Conservation (phyloP, 345 rosid species). For the Heritiera fomes region DNA sequence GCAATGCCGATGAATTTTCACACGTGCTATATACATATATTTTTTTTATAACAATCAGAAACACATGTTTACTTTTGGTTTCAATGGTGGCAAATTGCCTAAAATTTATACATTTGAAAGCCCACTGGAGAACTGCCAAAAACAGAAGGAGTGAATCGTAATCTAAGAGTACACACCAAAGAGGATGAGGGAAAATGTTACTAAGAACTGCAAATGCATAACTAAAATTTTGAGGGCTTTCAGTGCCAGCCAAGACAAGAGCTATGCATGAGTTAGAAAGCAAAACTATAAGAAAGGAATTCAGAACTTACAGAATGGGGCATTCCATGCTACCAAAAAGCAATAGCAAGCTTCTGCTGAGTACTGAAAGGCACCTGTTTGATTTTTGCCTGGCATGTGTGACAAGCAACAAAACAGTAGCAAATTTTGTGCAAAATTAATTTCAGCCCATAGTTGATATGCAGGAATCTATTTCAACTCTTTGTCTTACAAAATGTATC, state of each 20-base stretch:
- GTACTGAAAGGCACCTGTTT: not conserved
- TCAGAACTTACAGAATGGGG: not conserved
- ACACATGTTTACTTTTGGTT: not conserved
- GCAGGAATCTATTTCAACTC: not conserved
- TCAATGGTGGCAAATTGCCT: too few relatives aligned
- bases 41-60: not conserved
- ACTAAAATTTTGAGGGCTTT: not conserved
- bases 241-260: slow-evolving; percentile 7
- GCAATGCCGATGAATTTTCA: not conserved
- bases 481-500: not conserved
- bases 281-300: not conserved
- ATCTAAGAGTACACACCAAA: not conserved
- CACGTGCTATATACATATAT: not conserved
- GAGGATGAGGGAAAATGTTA: not conserved
- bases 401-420: not conserved
- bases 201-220: slow-evolving; percentile 2
- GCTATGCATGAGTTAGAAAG: not conserved
- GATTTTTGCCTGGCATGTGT: not conserved
- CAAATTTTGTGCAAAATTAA: not conserved
- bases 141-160: not conserved
- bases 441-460: not conserved
- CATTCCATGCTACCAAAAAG: not conserved
- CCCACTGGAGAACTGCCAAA: not conserved
- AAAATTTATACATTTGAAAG: not conserved
- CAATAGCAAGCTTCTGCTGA: not conserved